Evolutionary conservation across 352 stramenopile species (phyloP).

Genomic region (Phytophthora colocasiae): DNA sequence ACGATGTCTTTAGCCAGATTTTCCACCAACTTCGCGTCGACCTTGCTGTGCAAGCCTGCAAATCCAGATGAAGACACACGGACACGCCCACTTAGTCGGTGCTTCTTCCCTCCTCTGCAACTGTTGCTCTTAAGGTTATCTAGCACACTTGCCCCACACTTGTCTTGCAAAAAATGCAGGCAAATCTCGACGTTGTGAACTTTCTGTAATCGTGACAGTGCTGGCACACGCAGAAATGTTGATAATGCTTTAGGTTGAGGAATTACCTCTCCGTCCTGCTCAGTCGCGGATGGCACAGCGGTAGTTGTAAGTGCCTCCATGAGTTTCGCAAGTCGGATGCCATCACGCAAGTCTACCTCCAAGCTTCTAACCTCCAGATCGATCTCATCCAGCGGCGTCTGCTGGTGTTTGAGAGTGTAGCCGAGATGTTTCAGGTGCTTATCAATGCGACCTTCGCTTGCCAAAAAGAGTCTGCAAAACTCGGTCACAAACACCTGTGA

Average conservation of each 20-base stretch:
- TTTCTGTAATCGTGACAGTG: slow-evolving; percentile 95
- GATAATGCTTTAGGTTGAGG: slow-evolving; percentile 54
- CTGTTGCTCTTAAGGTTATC: slow-evolving; percentile 54
- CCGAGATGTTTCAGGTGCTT: slow-evolving; percentile 92
- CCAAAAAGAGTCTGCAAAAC: slow-evolving; percentile 94
- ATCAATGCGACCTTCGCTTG: slow-evolving; percentile 94
- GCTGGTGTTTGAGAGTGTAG: slow-evolving; percentile 90
- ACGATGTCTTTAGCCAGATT: slow-evolving; percentile 94
- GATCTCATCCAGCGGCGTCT: slow-evolving; percentile 95
- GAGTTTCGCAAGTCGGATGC: slow-evolving; percentile 92
- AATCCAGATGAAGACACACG: slow-evolving; percentile 52
- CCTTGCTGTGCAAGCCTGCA: slow-evolving; percentile 52
- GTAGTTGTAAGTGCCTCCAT: slow-evolving; percentile 91
- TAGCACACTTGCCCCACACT: slow-evolving; percentile 65
- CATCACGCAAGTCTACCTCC: slow-evolving; percentile 96
- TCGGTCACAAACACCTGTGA: slow-evolving; percentile 92
- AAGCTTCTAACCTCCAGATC: slow-evolving; percentile 94
- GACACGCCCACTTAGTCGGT: slow-evolving; percentile 30
- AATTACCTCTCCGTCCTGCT: slow-evolving; percentile 4
- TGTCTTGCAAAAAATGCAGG: slow-evolving; percentile 82
- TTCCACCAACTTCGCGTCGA: slow-evolving; percentile 67
- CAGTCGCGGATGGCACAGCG: slow-evolving; percentile 8
- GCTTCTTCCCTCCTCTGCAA: slow-evolving; percentile 17
- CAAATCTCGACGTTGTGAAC: slow-evolving; percentile 96
- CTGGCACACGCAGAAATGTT: slow-evolving; percentile 91